phyloP scores from a whole-genome alignment of 441 rosid species.

The Aquilaria agallochum region DNA sequence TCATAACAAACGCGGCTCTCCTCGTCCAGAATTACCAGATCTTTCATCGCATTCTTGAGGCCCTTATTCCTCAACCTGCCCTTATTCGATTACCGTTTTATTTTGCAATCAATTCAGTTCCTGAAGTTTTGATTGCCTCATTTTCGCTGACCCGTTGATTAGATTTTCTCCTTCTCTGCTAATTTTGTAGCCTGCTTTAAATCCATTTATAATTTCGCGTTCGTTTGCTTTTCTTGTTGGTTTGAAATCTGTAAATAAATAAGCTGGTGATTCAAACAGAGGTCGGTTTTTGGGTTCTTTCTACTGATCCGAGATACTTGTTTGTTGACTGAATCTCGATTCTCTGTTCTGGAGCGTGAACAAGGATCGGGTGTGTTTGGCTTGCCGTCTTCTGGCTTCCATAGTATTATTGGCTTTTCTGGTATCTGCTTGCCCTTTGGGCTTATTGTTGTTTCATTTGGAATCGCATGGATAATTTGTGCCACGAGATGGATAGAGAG shows the following conservation, averaged over 20 bases:
- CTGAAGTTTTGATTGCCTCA: slow-evolving; percentile 53
- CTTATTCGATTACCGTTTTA: background rate
- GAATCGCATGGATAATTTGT: slow-evolving; percentile 33
- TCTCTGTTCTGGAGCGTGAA: slow-evolving; percentile 49
- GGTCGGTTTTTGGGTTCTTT: slow-evolving; percentile 8
- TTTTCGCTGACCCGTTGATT: too few species aligned
- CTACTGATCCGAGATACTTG: slow-evolving; percentile 52
- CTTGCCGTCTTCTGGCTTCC: too few species aligned
- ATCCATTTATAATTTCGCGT: background rate
- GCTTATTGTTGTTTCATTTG: slow-evolving; percentile 38
- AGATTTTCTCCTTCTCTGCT: slow-evolving; percentile 48
- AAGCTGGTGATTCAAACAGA: too few species aligned
- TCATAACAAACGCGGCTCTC: slow-evolving; percentile 71
- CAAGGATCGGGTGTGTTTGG: background rate
- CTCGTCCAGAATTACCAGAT: slow-evolving; percentile 56
- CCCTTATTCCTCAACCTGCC: slow-evolving; percentile 20
- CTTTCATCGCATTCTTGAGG: slow-evolving; percentile 37
- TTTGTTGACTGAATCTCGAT: slow-evolving; percentile 37
- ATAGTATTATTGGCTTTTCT: too few species aligned
- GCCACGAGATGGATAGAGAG: slow-evolving; percentile 19
- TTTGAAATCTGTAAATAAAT: too few species aligned
- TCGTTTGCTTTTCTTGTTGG: too few species aligned
- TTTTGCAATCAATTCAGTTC: too few species aligned
- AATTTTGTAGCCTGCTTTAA: slow-evolving; percentile 35
- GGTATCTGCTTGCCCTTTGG: slow-evolving; percentile 32